A percentile compares a stretch with the other conserved stretches of the same genome.
Conservation (phyloP, 441 rosid species). For the Raphanus hybrid region DNA sequence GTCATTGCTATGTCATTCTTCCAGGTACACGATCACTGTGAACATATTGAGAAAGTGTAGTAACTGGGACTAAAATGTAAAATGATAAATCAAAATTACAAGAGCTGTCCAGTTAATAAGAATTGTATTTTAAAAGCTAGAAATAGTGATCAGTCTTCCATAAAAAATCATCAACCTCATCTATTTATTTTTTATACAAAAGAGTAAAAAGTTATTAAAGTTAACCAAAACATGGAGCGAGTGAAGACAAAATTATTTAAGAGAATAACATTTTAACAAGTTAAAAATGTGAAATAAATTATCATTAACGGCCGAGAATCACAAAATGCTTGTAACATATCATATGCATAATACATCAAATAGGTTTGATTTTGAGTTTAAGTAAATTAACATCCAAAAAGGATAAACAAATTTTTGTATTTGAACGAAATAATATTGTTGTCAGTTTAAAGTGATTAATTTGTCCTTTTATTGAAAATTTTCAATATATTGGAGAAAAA, state of each 20-base stretch:
- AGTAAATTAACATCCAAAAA: not conserved
- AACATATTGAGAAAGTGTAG: not conserved
- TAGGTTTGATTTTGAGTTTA: not conserved
- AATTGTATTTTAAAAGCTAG: not conserved
- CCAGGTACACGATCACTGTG: conserved; percentile 53
- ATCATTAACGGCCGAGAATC: conserved; percentile 1
- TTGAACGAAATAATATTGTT: not conserved
- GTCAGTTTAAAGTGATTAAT: no score
- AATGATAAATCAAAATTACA: not conserved
- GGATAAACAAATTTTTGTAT: not conserved
- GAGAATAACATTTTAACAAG: not conserved
- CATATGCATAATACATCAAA: not conserved
- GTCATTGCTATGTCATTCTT: conserved; percentile 81
- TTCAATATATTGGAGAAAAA: conserved; percentile 5
- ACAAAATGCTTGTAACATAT: not conserved
- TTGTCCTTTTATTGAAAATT: no score
- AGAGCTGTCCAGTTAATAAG: not conserved
- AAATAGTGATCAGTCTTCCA: not conserved
- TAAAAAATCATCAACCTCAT: not conserved
- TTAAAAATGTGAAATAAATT: not conserved
- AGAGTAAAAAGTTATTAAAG: not conserved
- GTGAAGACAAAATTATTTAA: not conserved
- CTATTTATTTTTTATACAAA: not conserved
- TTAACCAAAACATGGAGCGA: not conserved
- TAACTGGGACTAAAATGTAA: not conserved